Evolutionary conservation across 1,139 yeast species (phyloP).

Genomic region (Hanseniaspora gamundiae): DNA sequence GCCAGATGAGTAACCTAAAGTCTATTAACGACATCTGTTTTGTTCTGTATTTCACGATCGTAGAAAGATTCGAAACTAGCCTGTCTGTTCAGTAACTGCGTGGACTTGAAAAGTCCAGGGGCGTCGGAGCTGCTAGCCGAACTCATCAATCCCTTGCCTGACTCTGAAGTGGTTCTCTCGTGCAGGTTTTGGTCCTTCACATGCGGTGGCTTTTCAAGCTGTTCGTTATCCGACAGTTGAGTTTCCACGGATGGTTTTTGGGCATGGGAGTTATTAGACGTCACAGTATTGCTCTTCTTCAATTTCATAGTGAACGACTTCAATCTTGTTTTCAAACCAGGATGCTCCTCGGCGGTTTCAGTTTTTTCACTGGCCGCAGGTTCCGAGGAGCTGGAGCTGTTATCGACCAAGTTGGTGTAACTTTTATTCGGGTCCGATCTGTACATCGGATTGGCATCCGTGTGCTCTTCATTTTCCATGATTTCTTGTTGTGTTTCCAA

Average conservation of each 20-base stretch:
- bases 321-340: conserved; percentile 4
- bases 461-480: conserved; percentile 5
- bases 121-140: conserved; percentile 9
- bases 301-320: conserved; percentile 6
- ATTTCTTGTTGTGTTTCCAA: conserved; percentile 39
- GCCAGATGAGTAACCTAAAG: neutral
- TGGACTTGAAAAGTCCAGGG: neutral
- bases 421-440: neutral
- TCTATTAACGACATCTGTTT: neutral
- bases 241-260: neutral
- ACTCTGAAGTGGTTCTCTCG: conserved; percentile 7
- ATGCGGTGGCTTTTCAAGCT: conserved; percentile 4
- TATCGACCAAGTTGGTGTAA: neutral
- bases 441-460: neutral
- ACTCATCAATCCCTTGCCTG: conserved; percentile 17
- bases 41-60: neutral
- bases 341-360: neutral
- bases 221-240: neutral
- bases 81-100: neutral
- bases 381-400: conserved; percentile 1
- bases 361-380: conserved; percentile 14
- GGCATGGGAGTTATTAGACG: neutral
- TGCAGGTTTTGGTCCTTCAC: conserved; percentile 12
- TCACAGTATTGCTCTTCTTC: conserved; percentile 5
- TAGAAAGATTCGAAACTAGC: neutral